Conservation (phyloP, 129 eudicot species). For the Artemisia tridentata region DNA sequence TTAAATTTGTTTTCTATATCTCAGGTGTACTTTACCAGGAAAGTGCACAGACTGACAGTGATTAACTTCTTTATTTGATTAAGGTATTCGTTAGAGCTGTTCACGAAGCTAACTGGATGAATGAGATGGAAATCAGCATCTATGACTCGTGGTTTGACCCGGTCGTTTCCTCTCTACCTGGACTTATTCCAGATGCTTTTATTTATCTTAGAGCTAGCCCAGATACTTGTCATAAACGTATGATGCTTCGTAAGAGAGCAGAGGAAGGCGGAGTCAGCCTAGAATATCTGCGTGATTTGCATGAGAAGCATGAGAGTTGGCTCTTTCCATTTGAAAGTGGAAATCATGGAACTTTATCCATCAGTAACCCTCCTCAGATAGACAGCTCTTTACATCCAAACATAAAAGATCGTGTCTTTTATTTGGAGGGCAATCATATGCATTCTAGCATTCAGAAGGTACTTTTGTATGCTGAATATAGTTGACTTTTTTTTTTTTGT, state of each 20-base stretch:
- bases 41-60: background rate
- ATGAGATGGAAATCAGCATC: slow-evolving; percentile 93
- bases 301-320: slow-evolving; percentile 96
- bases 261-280: slow-evolving; percentile 92
- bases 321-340: slow-evolving; percentile 71
- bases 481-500: slow-evolving; percentile 4
- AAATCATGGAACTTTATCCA: slow-evolving; percentile 64
- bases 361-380: slow-evolving; percentile 54
- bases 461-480: background rate
- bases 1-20: no score
- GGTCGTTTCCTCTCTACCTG: slow-evolving; percentile 85
- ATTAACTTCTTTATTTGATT: background rate
- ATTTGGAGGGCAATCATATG: slow-evolving; percentile 90
- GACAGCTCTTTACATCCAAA: slow-evolving; percentile 63
- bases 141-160: slow-evolving; percentile 99
- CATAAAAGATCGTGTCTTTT: slow-evolving; percentile 76
- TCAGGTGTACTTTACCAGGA: background rate
- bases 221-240: slow-evolving; percentile 88
- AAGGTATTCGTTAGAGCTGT: slow-evolving; percentile 98
- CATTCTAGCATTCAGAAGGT: slow-evolving; percentile 92
- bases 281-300: slow-evolving; percentile 82
- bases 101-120: slow-evolving; percentile 99
- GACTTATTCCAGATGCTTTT: slow-evolving; percentile 87
- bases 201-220: slow-evolving; percentile 92
- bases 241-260: slow-evolving; percentile 75